Conservation (phyloP, 164 flowering plant genomes). For the Santalum album region DNA sequence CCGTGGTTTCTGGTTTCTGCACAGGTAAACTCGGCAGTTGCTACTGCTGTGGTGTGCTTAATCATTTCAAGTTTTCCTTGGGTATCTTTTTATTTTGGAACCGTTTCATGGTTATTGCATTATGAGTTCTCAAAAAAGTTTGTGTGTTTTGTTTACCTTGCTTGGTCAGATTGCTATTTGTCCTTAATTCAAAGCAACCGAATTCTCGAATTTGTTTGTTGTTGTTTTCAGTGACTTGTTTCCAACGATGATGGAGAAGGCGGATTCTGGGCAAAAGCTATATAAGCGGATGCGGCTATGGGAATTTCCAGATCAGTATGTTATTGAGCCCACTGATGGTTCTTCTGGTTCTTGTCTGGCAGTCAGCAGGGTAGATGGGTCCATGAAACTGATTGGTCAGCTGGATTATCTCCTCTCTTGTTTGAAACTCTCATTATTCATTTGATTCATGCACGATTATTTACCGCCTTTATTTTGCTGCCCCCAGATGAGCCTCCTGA, state of each 20-base stretch:
- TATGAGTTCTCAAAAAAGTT: too few species aligned
- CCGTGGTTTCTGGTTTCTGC: too few species aligned
- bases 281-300: constrained; percentile 69
- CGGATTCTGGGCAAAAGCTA: constrained; percentile 54
- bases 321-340: constrained; percentile 89
- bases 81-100: too few species aligned
- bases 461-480: neutral
- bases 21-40: too few species aligned
- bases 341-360: constrained; percentile 46
- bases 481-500: constrained; percentile 55
- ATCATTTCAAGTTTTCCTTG: too few species aligned
- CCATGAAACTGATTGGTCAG: constrained; percentile 67
- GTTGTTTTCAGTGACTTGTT: constrained; percentile 4
- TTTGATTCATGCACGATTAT: neutral
- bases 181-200: too few species aligned
- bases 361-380: constrained; percentile 70
- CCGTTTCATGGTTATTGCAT: too few species aligned
- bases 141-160: too few species aligned
- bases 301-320: constrained; percentile 88
- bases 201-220: too few species aligned
- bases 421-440: neutral
- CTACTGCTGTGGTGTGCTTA: too few species aligned
- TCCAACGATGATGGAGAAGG: constrained; percentile 49
- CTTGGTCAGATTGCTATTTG: too few species aligned
- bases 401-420: neutral